Percentiles rank a stretch among this genome's conserved stretches.
phyloP scores from a whole-genome alignment of 2,329 filamentous ascomycete genomes.

The Kalaharituber pfeilii region DNA sequence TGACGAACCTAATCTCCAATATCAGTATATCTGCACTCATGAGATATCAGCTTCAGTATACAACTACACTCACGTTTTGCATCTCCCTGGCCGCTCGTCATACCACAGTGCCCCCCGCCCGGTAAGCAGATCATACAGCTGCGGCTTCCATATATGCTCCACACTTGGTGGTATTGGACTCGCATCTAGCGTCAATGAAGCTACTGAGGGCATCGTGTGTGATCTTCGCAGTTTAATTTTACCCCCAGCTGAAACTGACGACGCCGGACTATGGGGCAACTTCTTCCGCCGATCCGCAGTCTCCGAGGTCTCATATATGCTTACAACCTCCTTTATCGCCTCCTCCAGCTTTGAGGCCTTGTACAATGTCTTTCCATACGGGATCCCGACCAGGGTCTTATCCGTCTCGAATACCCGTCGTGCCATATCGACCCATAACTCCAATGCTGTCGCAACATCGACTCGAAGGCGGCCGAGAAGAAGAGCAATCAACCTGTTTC shows the following conservation, averaged over 20 bases:
- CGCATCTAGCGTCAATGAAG: slow-evolving; percentile 57
- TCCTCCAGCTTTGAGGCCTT: not conserved
- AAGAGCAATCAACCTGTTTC: not conserved
- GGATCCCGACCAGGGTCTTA: not conserved
- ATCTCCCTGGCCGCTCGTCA: slow-evolving; percentile 13
- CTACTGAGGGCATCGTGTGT: slow-evolving; percentile 95
- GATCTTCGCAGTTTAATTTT: slow-evolving; percentile 93
- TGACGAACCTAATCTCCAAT: slow-evolving; percentile 35
- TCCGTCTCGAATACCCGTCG: not conserved
- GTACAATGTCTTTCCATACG: not conserved
- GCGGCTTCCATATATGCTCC: too few species aligned
- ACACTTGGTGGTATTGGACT: slow-evolving; percentile 56
- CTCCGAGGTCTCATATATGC: slow-evolving; percentile 51
- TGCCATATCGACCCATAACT: not conserved
- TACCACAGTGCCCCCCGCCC: too few species aligned
- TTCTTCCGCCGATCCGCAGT: not conserved
- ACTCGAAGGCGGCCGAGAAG: not conserved
- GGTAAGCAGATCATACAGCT: too few species aligned
- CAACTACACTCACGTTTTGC: slow-evolving; percentile 13
- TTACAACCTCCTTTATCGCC: slow-evolving; percentile 72
- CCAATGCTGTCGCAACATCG: not conserved
- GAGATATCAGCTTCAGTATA: not conserved
- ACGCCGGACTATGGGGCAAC: not conserved
- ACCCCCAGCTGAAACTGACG: slow-evolving; percentile 91
- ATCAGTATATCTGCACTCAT: not conserved